Conservation (phyloP, 306 rosid genomes). For the Ammopiptanthus mongolicus region DNA sequence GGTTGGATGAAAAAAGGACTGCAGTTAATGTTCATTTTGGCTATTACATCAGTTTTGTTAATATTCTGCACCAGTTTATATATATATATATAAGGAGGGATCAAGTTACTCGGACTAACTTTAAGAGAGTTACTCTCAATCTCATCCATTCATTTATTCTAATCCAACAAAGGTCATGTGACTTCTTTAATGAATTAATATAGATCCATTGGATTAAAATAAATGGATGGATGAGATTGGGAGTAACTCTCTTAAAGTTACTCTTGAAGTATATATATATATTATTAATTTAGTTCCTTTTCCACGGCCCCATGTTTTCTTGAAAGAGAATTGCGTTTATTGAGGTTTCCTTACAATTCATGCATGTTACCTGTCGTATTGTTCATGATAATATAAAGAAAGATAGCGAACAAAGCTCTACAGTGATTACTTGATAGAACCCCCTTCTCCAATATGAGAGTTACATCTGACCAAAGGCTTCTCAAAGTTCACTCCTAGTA, state of each 20-base stretch:
- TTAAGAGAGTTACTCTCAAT: no score
- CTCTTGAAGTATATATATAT: no score
- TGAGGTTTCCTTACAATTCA: slow-evolving; percentile 20
- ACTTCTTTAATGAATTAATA: no score
- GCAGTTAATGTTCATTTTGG: not conserved
- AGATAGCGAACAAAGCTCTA: not conserved
- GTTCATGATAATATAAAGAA: not conserved
- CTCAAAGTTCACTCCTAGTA: not conserved
- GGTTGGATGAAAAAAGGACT: not conserved
- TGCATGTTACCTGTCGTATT: slow-evolving; percentile 17
- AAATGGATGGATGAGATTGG: no score
- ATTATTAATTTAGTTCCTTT: not conserved
- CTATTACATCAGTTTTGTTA: not conserved
- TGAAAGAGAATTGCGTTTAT: slow-evolving; percentile 10
- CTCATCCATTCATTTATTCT: no score
- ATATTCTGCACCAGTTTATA: not conserved
- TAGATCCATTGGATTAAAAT: no score
- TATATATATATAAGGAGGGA: no score
- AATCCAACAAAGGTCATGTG: no score
- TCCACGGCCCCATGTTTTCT: slow-evolving; percentile 9
- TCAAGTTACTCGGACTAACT: no score
- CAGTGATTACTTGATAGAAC: slow-evolving; percentile 14
- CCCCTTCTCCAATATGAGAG: slow-evolving; percentile 7
- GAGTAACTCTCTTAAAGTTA: no score
- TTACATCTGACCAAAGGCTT: slow-evolving; percentile 21